Base-by-base conservation (phyloP, 2,329 filamentous ascomycete species). In the Fusarium pseudonygamai region DNA sequence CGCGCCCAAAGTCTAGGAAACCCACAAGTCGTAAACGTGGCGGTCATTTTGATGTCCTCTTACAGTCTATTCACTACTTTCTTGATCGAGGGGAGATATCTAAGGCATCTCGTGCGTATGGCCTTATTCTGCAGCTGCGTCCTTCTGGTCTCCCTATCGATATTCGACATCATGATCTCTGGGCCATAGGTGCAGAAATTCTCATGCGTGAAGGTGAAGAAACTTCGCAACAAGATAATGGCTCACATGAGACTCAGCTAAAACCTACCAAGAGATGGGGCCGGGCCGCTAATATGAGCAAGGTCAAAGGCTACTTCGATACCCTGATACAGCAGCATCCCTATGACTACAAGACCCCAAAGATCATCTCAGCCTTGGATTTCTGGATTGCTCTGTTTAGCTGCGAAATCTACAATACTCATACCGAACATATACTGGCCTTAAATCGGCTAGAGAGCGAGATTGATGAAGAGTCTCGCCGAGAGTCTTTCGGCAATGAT, bases 131-230 rank as follows among this genome's bases (percentile, higher is more conserved):
- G 52, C 88, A 92, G 55, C 87, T 90, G 52, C 77, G 79, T 15
- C 79, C 80, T 4, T 56, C 69, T 20, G 77, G 79, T 34, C 61
- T 82, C 53, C 83, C 84, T 12, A 85, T 95, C 26, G 94, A 97
- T 79, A 81, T 96, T 53, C 89, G 94, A 43, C 85, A 85, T 26
- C 87, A 91, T 77, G 88, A 90, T 40, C 87, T 93, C 73, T 98
- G 95, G 96, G 92, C 92, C 20, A 87, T 97, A 49, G 95, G 94
- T 2, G 94, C 93, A 5, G 95, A 97, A 82, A 89, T 98, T 26
- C 83, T 97, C 63, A 90, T 97, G 83, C 89, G 92, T 22, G 83
- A 86, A 34, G 86, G 85, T 12, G 84, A 87, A 67, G 78, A 83
- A 78, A 73, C 75, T 12, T 43, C 28, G 18, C 60, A 28, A 24